Base-by-base conservation (phyloP, 192 early-diverging fungal species). In the Obelidium mucronatum region DNA sequence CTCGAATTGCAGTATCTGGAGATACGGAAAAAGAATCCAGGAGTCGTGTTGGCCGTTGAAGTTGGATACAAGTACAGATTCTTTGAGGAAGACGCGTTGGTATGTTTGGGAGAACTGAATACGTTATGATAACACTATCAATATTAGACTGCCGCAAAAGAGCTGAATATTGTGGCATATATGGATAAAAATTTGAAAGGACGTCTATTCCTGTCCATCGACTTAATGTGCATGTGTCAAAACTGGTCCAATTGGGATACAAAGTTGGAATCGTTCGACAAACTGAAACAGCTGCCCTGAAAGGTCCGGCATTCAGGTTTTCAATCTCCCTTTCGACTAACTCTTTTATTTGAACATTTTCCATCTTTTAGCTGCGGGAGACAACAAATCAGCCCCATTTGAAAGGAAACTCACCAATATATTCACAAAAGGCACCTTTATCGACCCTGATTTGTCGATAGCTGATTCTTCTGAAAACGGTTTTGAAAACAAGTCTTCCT, bases 21-120 rank as follows among this genome's bases (percentile, higher is more conserved):
- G 13, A 83, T 94, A 35, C 95, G 93, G 76, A 76, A 79, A 19
- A 70, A 86, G 56, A 78, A 96, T 78, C 91, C 93, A 1, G 91
- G 90, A 73, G 85, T 87, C 34, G 66, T 97, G 22, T 85, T 97
- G 40, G 88, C 91, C 0, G 90, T 97, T 2, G 96, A 97, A 77
- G 96, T 97, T 13, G 96, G 96, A n/a, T 96, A 97, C 87, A 95
- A 94, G 82, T 97, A 84, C 81, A 84, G 93, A 15, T 95, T 97
- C 66, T 97, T 97, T 87, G 94, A 88, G 42, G 90, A 94, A 33
- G 96, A 97, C 80, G 94, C 96, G 2, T 84, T 87, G 87, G 88
- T 89, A 85, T n/a, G n/a, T n/a, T n/a, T 37, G 30, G 59, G 15
- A 52, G 22, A 30, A 39, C 40, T n/a, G 4, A 31, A 40, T n/a